Base-by-base conservation (phyloP, 169 alveolate genomes). In the Perkinsus marinus region DNA sequence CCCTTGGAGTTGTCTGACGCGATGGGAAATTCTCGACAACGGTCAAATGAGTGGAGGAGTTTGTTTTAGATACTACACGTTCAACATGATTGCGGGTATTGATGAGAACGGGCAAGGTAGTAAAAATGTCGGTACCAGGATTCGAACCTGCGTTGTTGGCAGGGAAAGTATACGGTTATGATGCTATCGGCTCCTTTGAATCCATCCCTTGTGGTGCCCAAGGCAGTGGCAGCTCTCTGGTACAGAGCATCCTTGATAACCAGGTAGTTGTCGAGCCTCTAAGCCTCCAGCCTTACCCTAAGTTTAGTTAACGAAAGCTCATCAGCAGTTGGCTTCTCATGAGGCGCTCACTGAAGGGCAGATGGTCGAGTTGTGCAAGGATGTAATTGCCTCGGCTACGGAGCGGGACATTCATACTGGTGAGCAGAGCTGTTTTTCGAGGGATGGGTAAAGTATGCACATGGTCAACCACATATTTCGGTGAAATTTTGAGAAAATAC, bases 121-220 rank as follows among this genome's bases (percentile, higher is more conserved):
- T 37, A 26, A 68, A 39, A 79, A 79, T 79, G 39, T 3, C 90
- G 92, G 90, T 36, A 26, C 41, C 41, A 17, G 92, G 89, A 39
- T n/a, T 46, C 41, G 41, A 46, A 36, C 41, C 89, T 39, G 39
- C 90, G 39, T 39, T 34, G 19, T 30, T 16, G n/a, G n/a, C n/a
- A 68, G 95, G 95, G 6, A 93, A 92, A n/a, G 94, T 93, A 89
- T 94, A 92, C 39, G 93, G 93, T 91, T 94, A 94, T 46, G 96
- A 94, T 37, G 96, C 96, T 38, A 93, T 94, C 39, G 96, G 96
- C 41, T 91, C 93, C 93, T 92, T 92, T 36, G 95, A 93, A 92
- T 91, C 93, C 38, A 91, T 93, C 26, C 90, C 90, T 3, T 94
- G 92, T 90, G 92, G 68, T 79, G 38, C 90, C 37, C 92, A 93